Evolutionary conservation across 768 basidiomycete genomes (phyloP).

Genomic region (Psilocybe azurescens): DNA sequence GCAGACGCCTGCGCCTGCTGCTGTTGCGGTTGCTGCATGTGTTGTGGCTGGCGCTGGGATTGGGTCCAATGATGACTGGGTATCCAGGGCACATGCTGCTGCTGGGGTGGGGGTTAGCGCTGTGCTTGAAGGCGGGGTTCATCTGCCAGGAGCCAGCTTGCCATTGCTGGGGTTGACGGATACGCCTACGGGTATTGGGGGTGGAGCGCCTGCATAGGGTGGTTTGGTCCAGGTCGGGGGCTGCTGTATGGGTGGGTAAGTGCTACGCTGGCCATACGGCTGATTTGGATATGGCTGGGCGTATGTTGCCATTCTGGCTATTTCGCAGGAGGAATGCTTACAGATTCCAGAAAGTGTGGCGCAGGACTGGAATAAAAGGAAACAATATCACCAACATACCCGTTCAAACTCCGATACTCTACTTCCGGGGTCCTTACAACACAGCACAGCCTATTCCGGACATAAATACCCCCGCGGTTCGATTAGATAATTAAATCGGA

Average conservation of each 20-base stretch:
- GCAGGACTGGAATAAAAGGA: neutral
- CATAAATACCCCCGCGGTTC: too few species aligned
- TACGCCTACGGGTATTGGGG: conserved; percentile 55
- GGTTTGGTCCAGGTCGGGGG: conserved; percentile 27
- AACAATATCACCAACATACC: neutral
- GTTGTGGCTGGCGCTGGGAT: conserved; percentile 28
- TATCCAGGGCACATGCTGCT: conserved; percentile 34
- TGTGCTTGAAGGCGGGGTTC: conserved; percentile 28
- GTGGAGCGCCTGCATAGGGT: conserved; percentile 49
- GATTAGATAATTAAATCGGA: neutral
- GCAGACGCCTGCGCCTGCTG: conserved; percentile 18
- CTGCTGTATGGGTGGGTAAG: conserved; percentile 13
- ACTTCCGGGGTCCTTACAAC: neutral
- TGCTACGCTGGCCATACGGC: conserved; percentile 8
- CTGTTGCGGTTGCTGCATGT: conserved; percentile 29
- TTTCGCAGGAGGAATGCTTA: too few species aligned
- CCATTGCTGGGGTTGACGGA: conserved; percentile 53
- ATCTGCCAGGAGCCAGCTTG: conserved; percentile 56
- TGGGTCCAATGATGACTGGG: conserved; percentile 32
- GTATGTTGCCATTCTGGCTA: conserved; percentile 8
- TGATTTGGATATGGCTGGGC: conserved; percentile 4
- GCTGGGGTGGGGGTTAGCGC: conserved; percentile 24
- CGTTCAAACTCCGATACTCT: neutral
- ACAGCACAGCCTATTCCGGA: neutral
- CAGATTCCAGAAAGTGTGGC: too few species aligned